Conservation (phyloP, 306 rosid species). For the Rubus parviflorus region DNA sequence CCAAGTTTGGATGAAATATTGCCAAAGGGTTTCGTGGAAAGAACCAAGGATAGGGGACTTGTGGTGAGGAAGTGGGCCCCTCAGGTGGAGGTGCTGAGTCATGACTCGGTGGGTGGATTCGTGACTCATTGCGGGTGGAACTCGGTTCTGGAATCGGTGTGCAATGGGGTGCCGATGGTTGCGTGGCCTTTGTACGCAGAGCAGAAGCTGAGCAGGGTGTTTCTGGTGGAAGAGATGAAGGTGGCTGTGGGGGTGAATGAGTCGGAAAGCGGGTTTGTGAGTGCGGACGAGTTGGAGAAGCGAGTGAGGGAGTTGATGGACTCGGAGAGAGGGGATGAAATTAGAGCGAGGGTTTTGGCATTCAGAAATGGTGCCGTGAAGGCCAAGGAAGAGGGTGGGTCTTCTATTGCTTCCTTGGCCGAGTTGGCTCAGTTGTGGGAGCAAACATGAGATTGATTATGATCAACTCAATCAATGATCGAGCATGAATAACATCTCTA, state of each 20-base stretch:
- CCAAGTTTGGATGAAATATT: background rate
- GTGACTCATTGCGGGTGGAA: slow-evolving; percentile 31
- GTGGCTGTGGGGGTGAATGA: background rate
- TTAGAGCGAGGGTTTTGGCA: slow-evolving; percentile 6
- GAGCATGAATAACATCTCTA: background rate
- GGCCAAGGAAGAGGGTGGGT: slow-evolving; percentile 20
- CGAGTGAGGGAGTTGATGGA: slow-evolving; percentile 3
- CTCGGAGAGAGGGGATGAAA: background rate
- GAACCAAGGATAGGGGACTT: slow-evolving; percentile 11
- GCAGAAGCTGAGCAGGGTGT: background rate
- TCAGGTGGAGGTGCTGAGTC: slow-evolving; percentile 14
- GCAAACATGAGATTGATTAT: background rate
- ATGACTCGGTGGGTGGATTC: slow-evolving; percentile 8
- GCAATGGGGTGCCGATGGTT: slow-evolving; percentile 15
- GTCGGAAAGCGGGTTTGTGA: background rate
- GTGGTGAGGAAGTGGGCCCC: slow-evolving; percentile 27
- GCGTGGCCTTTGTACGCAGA: slow-evolving; percentile 27
- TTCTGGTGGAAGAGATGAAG: slow-evolving; percentile 12
- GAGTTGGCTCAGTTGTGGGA: slow-evolving; percentile 5
- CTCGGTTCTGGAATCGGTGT: slow-evolving; percentile 19
- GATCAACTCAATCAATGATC: background rate
- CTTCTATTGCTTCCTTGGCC: slow-evolving; percentile 8
- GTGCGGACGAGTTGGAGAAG: background rate
- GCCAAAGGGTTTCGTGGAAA: slow-evolving; percentile 15
- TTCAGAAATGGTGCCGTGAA: slow-evolving; percentile 6